Evolutionary conservation across 176 grass and related monocot species (phyloP).

Genomic region (Oryza glaberrima): DNA sequence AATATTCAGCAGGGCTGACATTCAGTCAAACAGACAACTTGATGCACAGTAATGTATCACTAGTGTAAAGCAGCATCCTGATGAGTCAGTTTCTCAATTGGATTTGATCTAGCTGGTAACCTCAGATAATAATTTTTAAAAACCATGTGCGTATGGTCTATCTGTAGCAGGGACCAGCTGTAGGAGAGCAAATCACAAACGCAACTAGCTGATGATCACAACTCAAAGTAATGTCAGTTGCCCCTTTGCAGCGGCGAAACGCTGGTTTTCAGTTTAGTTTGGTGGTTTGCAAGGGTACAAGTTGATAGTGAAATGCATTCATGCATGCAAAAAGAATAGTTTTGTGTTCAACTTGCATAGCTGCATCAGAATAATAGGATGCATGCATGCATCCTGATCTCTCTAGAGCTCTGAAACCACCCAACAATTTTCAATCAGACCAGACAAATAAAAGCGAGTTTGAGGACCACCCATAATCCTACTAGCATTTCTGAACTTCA

Average conservation of each 20-base stretch:
- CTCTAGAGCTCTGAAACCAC: background rate
- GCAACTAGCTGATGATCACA: background rate
- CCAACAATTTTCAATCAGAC: background rate
- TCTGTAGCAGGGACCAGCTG: background rate
- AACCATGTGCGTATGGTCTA: background rate
- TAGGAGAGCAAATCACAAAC: conserved; percentile 4
- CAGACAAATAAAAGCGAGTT: background rate
- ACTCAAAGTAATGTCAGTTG: background rate
- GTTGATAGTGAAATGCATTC: background rate
- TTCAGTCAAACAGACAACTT: background rate
- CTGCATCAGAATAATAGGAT: background rate
- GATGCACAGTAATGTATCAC: background rate
- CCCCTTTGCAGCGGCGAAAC: background rate
- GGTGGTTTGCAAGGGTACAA: background rate
- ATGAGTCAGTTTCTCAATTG: background rate
- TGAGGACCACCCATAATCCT: background rate
- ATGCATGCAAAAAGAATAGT: background rate
- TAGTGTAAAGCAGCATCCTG: background rate
- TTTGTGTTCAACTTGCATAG: background rate
- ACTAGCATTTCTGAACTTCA: background rate
- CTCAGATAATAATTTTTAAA: background rate
- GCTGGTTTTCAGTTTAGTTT: conserved; percentile 1
- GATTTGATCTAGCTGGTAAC: background rate
- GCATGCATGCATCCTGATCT: background rate
- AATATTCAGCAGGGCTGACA: background rate